Evolutionary conservation across 208 protist species (phyloP), one percentile per base, ranked within the genome.

Genomic region (Wallacemonas sp.): DNA sequence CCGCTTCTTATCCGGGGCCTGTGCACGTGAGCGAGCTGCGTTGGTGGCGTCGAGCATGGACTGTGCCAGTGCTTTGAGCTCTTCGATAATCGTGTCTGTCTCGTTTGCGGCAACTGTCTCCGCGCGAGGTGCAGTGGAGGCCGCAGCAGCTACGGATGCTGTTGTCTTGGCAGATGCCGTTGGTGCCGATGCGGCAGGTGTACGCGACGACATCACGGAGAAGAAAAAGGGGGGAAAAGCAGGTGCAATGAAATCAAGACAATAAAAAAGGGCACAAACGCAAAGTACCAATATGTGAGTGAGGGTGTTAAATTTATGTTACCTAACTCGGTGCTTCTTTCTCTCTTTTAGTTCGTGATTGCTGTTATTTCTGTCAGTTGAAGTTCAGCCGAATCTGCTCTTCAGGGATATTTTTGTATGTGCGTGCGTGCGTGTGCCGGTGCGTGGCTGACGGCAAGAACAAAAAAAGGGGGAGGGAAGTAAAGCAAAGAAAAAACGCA

Each of bases 31-130:
- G 44, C 84, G 86, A 11, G 85, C 79, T 12, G 79, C 78, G 39
- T 87, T 89, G 0, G 84, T 93, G 4, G 90, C 78, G 46, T 93
- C 86, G 21, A 95, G 75, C 90, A 95, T 95, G 38, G 79, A 91
- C 63, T 88, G 84, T 21, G 90, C 90, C 3, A 95, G 75, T 30
- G 68, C 63, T 68, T 90, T 91, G 44, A 95, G 72, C 71, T 95
- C 86, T 62, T 87, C 84, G 53, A 95, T 93, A 27, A 95, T 84
- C 17, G 77, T 70, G 67, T 93, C 86, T 2, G 90, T 87, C 17
- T 30, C 30, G 24, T 51, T 30, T 39, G 60, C 61, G 21, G 66
- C 17, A 12, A 45, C 27, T 49, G 36, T 4, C 22, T 63, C 58
- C 4, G 54, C 8, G 5, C 11, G 15, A 27, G 17, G 55, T 47